Evolutionary conservation across 352 stramenopile species (phyloP).

Genomic region (Globisporangium heterothallicum): DNA sequence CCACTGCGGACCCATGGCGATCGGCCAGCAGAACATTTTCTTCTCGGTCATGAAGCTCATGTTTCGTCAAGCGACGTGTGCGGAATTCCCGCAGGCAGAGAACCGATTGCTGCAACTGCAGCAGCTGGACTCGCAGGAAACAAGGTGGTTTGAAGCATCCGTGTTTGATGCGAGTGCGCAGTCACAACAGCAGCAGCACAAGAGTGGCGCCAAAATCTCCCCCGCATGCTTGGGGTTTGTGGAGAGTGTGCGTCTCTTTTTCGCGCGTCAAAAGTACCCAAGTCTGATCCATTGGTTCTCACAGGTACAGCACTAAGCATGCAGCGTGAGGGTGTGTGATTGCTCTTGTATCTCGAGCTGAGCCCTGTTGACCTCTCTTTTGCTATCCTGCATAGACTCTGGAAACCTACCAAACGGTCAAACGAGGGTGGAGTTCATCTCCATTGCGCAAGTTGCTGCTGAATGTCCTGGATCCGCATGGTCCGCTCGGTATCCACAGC

Average conservation of each 20-base stretch:
- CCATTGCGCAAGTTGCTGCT: slow-evolving; percentile 64
- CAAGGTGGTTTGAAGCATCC: slow-evolving; percentile 12
- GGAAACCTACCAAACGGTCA: slow-evolving; percentile 75
- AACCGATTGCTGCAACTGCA: slow-evolving; percentile 20
- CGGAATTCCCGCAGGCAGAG: slow-evolving; percentile 57
- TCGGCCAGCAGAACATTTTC: slow-evolving; percentile 72
- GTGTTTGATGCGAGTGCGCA: too few relatives aligned
- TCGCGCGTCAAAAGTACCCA: slow-evolving; percentile 77
- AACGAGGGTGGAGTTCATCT: slow-evolving; percentile 46
- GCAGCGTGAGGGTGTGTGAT: too few relatives aligned
- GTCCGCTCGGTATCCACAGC: slow-evolving; percentile 69
- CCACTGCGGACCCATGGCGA: slow-evolving; percentile 72
- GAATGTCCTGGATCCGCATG: slow-evolving; percentile 76
- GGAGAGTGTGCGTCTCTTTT: slow-evolving; percentile 74
- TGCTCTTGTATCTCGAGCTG: neutral
- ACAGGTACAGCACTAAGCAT: too few relatives aligned
- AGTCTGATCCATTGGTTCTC: slow-evolving; percentile 81
- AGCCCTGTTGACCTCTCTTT: slow-evolving; percentile 1
- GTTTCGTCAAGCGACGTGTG: slow-evolving; percentile 64
- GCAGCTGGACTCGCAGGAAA: slow-evolving; percentile 1
- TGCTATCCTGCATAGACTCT: slow-evolving; percentile 39
- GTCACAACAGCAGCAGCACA: neutral
- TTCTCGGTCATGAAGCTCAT: slow-evolving; percentile 62
- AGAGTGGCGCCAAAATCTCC: slow-evolving; percentile 24
- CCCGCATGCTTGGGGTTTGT: slow-evolving; percentile 46